Conservation (phyloP, 1,284 basidiomycete species). For the Pseudozyma pruni region DNA sequence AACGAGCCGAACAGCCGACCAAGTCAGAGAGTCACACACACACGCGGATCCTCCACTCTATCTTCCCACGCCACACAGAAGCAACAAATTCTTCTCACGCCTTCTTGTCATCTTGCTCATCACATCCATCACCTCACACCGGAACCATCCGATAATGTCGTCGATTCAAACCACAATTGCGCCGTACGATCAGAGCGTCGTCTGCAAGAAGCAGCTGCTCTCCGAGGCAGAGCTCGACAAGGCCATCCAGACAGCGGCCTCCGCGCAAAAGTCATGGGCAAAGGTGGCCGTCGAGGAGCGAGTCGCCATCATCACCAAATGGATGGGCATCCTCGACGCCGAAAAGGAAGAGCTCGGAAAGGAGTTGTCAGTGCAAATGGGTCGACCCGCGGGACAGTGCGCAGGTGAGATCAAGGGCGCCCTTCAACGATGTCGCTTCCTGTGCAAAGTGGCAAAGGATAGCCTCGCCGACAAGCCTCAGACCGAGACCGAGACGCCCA, state of each 20-base stretch:
- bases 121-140: no score
- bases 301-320: constrained; percentile 78
- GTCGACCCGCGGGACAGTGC: constrained; percentile 81
- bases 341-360: constrained; percentile 77
- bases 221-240: constrained; percentile 72
- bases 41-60: background rate
- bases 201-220: constrained; percentile 69
- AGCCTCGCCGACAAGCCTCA: constrained; percentile 81
- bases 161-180: constrained; percentile 71
- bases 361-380: constrained; percentile 84
- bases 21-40: constrained; percentile 1
- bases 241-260: constrained; percentile 73
- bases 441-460: constrained; percentile 83
- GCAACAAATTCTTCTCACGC: background rate
- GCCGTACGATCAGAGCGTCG: constrained; percentile 70
- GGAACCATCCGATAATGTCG: constrained; percentile 28
- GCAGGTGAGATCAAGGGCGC: constrained; percentile 84
- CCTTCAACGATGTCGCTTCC: constrained; percentile 81
- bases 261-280: constrained; percentile 80
- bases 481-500: constrained; percentile 80
- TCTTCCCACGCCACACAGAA: background rate
- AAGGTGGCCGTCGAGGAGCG: constrained; percentile 77
- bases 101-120: no score
- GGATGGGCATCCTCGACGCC: constrained; percentile 75
- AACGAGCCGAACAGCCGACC: constrained; percentile 1